A percentile compares a stretch with the other conserved stretches of the same genome.
These are phyloP conservation scores for Grammothele lineata DNA, from an alignment of 768 basidiomycete species.

Conservation along the genomic window DNA sequence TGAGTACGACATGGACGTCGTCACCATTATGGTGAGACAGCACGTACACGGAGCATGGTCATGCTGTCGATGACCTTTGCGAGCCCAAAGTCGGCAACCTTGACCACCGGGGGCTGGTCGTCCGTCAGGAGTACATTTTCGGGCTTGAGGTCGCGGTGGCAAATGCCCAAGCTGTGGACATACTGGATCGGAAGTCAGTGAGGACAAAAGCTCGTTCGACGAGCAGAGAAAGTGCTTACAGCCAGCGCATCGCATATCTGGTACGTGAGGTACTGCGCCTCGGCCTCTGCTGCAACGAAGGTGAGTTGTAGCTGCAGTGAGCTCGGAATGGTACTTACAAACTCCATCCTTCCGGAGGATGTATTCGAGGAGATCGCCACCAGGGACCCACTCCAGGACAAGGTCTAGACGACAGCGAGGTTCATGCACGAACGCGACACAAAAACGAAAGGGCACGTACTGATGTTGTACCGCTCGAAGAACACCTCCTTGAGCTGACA, in stretches of 20 bases:
- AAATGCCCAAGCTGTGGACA: conserved; percentile 70
- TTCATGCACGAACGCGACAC: conserved; percentile 28
- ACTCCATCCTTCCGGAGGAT: conserved; percentile 60
- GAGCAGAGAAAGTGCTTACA: conserved; percentile 33
- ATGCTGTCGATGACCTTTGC: conserved; percentile 85
- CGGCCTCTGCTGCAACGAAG: conserved; percentile 41
- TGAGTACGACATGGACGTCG: not conserved
- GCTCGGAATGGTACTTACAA: conserved; percentile 37
- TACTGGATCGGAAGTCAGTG: conserved; percentile 35
- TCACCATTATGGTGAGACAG: not conserved
- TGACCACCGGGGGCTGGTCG: conserved; percentile 64
- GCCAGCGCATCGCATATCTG: conserved; percentile 81
- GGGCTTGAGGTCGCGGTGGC: conserved; percentile 94
- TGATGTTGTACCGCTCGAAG: conserved; percentile 55
- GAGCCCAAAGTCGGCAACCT: conserved; percentile 94
- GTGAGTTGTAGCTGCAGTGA: too few species aligned
- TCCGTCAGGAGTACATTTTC: conserved; percentile 86
- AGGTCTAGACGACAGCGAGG: conserved; percentile 56
- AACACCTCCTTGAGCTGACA: conserved; percentile 78
- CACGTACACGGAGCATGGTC: conserved; percentile 68
- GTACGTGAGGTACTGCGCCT: conserved; percentile 65
- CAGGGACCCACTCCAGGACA: conserved; percentile 80
- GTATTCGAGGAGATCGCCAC: conserved; percentile 84
- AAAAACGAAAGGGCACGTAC: conserved; percentile 33
- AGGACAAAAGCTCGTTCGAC: too few species aligned